Base-by-base conservation (phyloP, 495 filamentous ascomycete species). In the Staphylotrichum tortipilum region DNA sequence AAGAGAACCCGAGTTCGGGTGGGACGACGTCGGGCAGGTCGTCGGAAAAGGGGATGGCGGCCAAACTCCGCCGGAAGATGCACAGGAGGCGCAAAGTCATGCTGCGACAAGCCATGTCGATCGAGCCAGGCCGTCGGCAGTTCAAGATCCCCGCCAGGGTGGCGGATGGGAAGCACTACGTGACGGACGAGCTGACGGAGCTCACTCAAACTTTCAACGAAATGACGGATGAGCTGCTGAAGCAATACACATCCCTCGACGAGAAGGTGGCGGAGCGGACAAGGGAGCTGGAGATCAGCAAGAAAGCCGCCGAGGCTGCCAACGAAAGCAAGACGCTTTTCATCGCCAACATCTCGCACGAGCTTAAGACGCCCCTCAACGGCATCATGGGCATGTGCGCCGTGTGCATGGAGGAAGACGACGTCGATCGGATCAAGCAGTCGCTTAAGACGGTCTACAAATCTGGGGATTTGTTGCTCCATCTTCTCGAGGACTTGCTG, bases 271-370 rank as follows among this genome's bases (percentile, higher is more conserved):
- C 75, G 0, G 82, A 91, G 65, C 78, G 89, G 34, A 96, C 90
- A 18, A 76, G 76, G 18, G 86, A 94, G 61, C 76, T 94, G 3
- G 88, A 94, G 64, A 79, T 86, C 45, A 89, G 86, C 58, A 95
- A 95, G 64, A 83, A 88, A 68, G 86, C 89, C 2, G 90, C 90
- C 5, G 90, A 95, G 60, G 82, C 86, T 12, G 90, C 90, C 7
- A 95, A 94, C 57, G 86, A 94, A 64, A 92, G 87, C 71, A 95
- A 96, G 68, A 94, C 90, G 7, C 66, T 94, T 21, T 96, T 96
- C 65, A 91, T 96, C 53, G 90, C 90, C 24, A 96, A 96, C 56
- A 94, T 96, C 23, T 94, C 88, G 3, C 90, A 96, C 60, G 90
- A 95, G 62, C 74, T 96, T 12, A 89, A 94, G 62, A 95, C 90